These are phyloP conservation scores for Thermochaetoides thermophila DNA, from an alignment of 495 filamentous ascomycete species.

Conservation along the genomic window DNA sequence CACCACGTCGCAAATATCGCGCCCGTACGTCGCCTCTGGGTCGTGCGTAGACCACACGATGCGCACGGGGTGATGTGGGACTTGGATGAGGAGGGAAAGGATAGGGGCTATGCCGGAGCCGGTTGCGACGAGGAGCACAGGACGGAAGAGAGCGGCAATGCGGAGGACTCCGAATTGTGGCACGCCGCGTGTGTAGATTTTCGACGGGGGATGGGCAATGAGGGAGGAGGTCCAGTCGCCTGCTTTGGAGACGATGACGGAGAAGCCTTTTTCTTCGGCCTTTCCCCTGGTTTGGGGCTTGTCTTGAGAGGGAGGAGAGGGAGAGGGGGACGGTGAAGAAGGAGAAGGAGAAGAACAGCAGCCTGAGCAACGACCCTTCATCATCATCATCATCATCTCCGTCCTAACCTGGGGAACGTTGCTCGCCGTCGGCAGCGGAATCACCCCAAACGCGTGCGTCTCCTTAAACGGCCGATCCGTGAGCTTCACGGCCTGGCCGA, in stretches of 20 bases:
- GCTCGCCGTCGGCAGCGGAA: slow-evolving; percentile 31
- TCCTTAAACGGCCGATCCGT: slow-evolving; percentile 50
- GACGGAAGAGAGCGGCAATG: slow-evolving; percentile 52
- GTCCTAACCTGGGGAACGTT: no score
- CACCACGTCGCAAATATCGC: slow-evolving; percentile 27
- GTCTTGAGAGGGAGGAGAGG: slow-evolving; percentile 18
- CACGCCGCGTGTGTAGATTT: slow-evolving; percentile 40
- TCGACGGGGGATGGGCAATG: slow-evolving; percentile 44
- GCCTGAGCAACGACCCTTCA: no score
- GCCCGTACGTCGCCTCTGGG: slow-evolving; percentile 31
- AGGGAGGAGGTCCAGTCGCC: slow-evolving; percentile 68
- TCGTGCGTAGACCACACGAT: slow-evolving; percentile 36
- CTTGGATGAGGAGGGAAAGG: slow-evolving; percentile 33
- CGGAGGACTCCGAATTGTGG: slow-evolving; percentile 57
- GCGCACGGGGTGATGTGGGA: slow-evolving; percentile 24
- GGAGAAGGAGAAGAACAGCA: slow-evolving; percentile 33
- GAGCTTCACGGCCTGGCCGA: slow-evolving; percentile 36
- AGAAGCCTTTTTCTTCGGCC: slow-evolving; percentile 47
- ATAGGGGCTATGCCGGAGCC: slow-evolving; percentile 71
- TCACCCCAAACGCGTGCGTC: slow-evolving; percentile 73
- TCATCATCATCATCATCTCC: no score
- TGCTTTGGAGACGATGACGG: slow-evolving; percentile 58
- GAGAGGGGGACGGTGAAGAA: slow-evolving; percentile 12
- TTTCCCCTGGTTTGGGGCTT: slow-evolving; percentile 49
- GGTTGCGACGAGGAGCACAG: slow-evolving; percentile 62